These are phyloP conservation scores for Aspergillus nidulans DNA, from an alignment of 495 filamentous ascomycete genomes.

Conservation along the genomic window DNA sequence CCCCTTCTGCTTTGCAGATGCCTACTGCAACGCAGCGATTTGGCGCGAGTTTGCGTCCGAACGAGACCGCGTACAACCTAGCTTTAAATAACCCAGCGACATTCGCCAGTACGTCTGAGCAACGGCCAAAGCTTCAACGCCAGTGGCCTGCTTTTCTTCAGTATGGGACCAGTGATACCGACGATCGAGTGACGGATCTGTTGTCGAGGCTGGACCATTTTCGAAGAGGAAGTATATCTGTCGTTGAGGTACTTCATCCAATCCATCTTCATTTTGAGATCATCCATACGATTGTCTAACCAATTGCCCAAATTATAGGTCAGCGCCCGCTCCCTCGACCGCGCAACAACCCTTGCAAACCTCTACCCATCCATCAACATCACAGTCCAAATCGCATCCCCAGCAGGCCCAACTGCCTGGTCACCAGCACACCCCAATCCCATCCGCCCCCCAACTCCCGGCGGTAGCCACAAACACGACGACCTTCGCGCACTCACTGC, in stretches of 20 bases:
- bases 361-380: conserved; percentile 28
- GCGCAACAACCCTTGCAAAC: conserved; percentile 18
- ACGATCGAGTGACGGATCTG: conserved; percentile 21
- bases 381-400: conserved; percentile 25
- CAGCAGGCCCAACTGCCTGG: not conserved
- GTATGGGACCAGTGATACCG: conserved; percentile 15
- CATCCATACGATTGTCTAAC: not conserved
- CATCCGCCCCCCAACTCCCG: not conserved
- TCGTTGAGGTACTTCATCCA: conserved; percentile 29
- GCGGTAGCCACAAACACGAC: not conserved
- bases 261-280: not conserved
- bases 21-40: conserved; percentile 26
- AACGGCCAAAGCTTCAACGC: conserved; percentile 24
- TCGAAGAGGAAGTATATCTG: conserved; percentile 10
- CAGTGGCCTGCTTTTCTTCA: conserved; percentile 30
- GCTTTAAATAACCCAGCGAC: conserved; percentile 4
- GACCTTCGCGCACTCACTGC: not conserved
- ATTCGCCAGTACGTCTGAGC: conserved; percentile 15
- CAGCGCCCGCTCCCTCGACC: conserved; percentile 17
- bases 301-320: conserved; percentile 18
- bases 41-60: not conserved
- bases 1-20: conserved; percentile 35
- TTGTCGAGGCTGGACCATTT: conserved; percentile 21
- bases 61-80: conserved; percentile 23
- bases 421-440: not conserved